Evolutionary conservation across 495 filamentous ascomycete genomes (phyloP).

Genomic region (Penicillium chermesinum): DNA sequence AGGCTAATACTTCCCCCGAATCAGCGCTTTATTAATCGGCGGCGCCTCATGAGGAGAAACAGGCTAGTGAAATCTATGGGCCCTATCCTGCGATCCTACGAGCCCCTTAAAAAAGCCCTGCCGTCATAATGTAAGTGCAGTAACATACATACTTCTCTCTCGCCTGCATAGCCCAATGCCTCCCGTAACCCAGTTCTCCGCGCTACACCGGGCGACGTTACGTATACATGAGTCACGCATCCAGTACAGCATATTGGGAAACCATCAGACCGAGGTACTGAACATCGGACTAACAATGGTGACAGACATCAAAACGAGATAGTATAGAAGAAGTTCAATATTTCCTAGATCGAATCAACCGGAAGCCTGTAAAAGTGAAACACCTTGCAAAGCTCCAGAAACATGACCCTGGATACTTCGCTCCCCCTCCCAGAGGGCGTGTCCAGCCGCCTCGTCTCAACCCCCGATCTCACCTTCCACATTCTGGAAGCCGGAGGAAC

Average conservation of each 20-base stretch:
- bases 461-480: constrained; percentile 52
- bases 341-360: neutral
- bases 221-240: too few species aligned
- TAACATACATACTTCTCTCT: too few species aligned
- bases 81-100: neutral
- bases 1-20: constrained; percentile 16
- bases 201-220: too few species aligned
- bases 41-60: too few species aligned
- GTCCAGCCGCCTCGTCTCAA: constrained; percentile 46
- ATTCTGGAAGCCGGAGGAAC: constrained; percentile 49
- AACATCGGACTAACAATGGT: neutral
- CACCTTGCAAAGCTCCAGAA: neutral
- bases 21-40: neutral
- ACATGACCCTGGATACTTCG: constrained; percentile 21
- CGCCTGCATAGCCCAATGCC: too few species aligned
- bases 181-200: too few species aligned
- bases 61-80: neutral
- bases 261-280: neutral
- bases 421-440: constrained; percentile 51
- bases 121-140: too few species aligned
- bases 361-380: too few species aligned
- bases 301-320: neutral
- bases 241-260: neutral
- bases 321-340: constrained; percentile 1
- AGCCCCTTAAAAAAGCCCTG: too few species aligned